phyloP scores from a whole-genome alignment of 2,329 filamentous ascomycete species.

The Tolypocladium nubicola region DNA sequence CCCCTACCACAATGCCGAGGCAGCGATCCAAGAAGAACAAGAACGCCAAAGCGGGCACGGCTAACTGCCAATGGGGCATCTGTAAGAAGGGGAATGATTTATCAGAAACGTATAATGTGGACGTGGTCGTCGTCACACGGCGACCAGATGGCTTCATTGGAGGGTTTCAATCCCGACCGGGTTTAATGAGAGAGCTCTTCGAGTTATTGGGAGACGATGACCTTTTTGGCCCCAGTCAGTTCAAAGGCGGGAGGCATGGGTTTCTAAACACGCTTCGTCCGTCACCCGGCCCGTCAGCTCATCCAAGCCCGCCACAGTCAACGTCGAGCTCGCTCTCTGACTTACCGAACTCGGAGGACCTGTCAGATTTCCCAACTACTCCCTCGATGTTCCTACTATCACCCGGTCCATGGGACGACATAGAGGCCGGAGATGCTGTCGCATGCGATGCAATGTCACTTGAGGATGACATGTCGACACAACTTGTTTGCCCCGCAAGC shows the following conservation, averaged over 20 bases:
- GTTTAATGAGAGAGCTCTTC: slow-evolving; percentile 1
- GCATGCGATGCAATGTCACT: neutral
- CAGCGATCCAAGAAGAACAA: slow-evolving; percentile 1
- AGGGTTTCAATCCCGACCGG: slow-evolving; percentile 3
- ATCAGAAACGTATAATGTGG: neutral
- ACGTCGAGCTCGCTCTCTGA: neutral
- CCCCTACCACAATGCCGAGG: neutral
- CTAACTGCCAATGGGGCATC: slow-evolving; percentile 1
- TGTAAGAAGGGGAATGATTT: slow-evolving; percentile 1
- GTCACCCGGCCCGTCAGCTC: neutral
- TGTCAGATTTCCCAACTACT: neutral
- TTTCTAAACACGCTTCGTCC: neutral
- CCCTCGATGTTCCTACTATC: neutral
- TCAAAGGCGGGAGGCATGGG: neutral
- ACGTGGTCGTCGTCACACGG: slow-evolving; percentile 3
- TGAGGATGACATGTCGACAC: neutral
- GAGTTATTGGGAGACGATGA: neutral
- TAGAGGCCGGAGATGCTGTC: neutral
- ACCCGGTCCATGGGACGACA: neutral
- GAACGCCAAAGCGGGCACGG: neutral
- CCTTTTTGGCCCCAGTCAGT: neutral
- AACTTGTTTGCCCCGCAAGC: neutral
- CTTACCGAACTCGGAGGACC: neutral
- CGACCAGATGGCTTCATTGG: neutral
- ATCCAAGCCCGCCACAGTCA: neutral